Evolutionary conservation across 768 basidiomycete species (phyloP), one percentile per base, ranked within the genome.

Genomic region (Cyathus striatus): DNA sequence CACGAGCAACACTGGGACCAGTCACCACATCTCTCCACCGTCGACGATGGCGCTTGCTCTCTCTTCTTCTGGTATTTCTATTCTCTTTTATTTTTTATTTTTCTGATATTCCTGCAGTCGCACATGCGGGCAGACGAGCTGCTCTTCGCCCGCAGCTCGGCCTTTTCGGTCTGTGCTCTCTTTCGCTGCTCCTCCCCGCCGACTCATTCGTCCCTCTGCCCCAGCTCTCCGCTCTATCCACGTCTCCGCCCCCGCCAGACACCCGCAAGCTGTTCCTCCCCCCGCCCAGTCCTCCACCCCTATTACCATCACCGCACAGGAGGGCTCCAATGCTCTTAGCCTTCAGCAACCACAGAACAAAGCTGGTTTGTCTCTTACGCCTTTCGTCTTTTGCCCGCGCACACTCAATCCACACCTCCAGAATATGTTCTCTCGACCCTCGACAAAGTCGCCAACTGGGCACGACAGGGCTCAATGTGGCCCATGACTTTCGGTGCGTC

Each of bases 401-500:
- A n/a, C n/a, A n/a, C n/a, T n/a, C n/a, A n/a, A n/a, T n/a, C n/a
- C n/a, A n/a, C n/a, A n/a, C n/a, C n/a, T 16, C 17, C 47, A 92
- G 96, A 99, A 67, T 98, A 97, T 75, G 94, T 97, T 1, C 72
- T 98, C 39, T 91, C 94, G 1, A 95, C 93, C 0, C 68, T 96
- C 42, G 96, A 99, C 72, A 98, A 98, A 67, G 75, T 98, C 14
- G 85, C 86, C 55, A 98, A 97, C 63, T 98, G 96, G 96, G 95
- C 86, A 6, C 73, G 94, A 42, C 95, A 98, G 68, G 86, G 95
- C 45, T 95, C 92, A 30, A 95, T 97, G 83, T 98, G 96, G 96
- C 96, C 96, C 7, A 97, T 98, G 94, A 97, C 94, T 39, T 94
- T 89, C 63, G 91, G 86, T 71, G 43, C 40, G 63, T 50, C 42